These are phyloP conservation scores for Colletotrichum phormii DNA, from an alignment of 2,329 filamentous ascomycete genomes.

Conservation along the genomic window DNA sequence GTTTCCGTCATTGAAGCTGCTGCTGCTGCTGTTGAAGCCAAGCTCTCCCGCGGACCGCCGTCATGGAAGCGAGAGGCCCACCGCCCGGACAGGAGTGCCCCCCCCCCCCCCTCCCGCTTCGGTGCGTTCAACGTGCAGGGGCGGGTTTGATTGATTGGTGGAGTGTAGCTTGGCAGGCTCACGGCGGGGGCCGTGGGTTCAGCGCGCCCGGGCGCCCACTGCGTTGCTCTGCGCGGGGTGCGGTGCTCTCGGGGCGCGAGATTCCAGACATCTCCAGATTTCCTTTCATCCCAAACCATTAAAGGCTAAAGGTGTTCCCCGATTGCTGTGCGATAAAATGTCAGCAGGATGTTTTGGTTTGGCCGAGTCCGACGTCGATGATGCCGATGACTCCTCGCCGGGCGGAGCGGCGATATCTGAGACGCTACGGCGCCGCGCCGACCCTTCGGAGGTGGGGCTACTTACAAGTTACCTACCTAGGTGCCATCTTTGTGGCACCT, in stretches of 20 bases:
- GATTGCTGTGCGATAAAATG: background rate
- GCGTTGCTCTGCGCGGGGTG: background rate
- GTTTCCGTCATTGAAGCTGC: too few species aligned
- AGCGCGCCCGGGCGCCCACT: background rate
- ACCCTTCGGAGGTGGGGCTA: background rate
- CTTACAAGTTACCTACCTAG: background rate
- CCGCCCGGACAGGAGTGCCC: background rate
- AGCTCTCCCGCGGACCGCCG: background rate
- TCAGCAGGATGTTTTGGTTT: background rate
- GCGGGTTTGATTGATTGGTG: constrained; percentile 13
- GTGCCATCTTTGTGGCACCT: too few species aligned
- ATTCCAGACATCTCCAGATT: background rate
- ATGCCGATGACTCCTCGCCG: constrained; percentile 13
- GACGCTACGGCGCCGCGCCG: background rate
- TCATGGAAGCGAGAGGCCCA: constrained; percentile 12
- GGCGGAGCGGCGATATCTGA: background rate
- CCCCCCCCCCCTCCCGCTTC: background rate
- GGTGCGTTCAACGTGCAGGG: background rate
- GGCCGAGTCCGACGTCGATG: background rate
- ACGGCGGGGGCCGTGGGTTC: constrained; percentile 19
- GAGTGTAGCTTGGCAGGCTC: background rate
- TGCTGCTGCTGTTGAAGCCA: too few species aligned
- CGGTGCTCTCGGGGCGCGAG: constrained; percentile 29
- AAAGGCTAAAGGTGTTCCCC: background rate
- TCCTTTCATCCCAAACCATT: background rate